phyloP scores from a whole-genome alignment of 2,329 filamentous ascomycete genomes.

The Bipolaris cookei region DNA sequence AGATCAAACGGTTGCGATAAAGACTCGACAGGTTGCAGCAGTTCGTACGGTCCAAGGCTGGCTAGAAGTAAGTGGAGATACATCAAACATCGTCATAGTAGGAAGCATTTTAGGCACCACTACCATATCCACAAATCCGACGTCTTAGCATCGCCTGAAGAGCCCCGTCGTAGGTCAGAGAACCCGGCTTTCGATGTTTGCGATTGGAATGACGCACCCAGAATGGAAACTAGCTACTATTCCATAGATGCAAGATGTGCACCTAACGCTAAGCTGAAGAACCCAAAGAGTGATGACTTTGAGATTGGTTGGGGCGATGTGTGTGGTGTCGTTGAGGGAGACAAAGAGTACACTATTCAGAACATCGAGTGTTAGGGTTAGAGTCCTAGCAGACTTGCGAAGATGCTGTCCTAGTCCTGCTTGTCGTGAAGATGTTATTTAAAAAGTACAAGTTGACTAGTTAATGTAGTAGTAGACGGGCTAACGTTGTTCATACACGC shows the following conservation, averaged over 20 bases:
- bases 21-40: background rate
- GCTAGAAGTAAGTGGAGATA: slow-evolving; percentile 4
- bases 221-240: slow-evolving; percentile 52
- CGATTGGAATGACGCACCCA: slow-evolving; percentile 47
- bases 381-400: background rate
- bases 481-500: background rate
- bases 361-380: slow-evolving; percentile 7
- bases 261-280: slow-evolving; percentile 36
- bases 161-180: background rate
- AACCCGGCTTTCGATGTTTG: slow-evolving; percentile 26
- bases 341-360: slow-evolving; percentile 10
- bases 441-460: background rate
- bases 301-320: slow-evolving; percentile 52
- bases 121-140: slow-evolving; percentile 2
- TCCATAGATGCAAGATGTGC: slow-evolving; percentile 48
- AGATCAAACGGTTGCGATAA: background rate
- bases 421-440: background rate
- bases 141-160: background rate
- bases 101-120: slow-evolving; percentile 2
- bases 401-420: background rate
- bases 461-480: background rate
- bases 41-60: slow-evolving; percentile 1
- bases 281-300: slow-evolving; percentile 25
- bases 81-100: slow-evolving; percentile 5
- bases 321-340: slow-evolving; percentile 46